Evolutionary conservation across 352 stramenopile species (phyloP).

Genomic region (Thalassiosira exigua): DNA sequence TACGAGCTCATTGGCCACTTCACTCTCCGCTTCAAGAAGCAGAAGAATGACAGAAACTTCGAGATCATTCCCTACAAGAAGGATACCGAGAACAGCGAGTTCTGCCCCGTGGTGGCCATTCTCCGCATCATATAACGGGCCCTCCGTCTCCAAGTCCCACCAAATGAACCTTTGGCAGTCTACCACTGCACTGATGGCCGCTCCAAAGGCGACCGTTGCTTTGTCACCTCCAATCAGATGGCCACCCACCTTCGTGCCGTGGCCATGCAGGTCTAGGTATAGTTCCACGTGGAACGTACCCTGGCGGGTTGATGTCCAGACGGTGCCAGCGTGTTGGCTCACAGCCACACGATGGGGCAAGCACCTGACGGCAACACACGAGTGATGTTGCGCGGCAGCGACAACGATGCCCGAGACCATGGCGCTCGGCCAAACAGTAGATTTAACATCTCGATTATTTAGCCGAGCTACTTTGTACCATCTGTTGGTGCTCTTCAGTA

Average conservation of each 20-base stretch:
- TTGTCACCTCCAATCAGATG: conserved; percentile 1
- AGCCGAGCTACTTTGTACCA: too few species aligned
- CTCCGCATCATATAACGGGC: conserved; percentile 16
- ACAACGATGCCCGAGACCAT: too few species aligned
- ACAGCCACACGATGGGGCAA: too few species aligned
- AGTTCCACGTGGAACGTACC: too few species aligned
- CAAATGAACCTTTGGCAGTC: conserved; percentile 11
- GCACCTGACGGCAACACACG: too few species aligned
- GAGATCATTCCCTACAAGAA: conserved; percentile 17
- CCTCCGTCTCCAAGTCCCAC: neutral
- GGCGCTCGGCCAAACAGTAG: too few species aligned
- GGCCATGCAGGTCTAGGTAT: neutral
- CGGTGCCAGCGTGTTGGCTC: too few species aligned
- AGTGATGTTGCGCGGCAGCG: too few species aligned
- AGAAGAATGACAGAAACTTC: conserved; percentile 33
- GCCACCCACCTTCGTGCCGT: neutral
- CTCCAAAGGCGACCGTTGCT: neutral
- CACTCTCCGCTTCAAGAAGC: neutral
- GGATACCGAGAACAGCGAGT: neutral
- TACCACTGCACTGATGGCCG: neutral
- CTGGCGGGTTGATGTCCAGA: too few species aligned
- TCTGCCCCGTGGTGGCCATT: neutral
- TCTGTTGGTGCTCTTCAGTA: too few species aligned
- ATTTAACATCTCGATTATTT: too few species aligned
- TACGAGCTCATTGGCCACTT: neutral